A percentile compares a stretch with the other conserved stretches of the same genome.
These are phyloP conservation scores for Litchi chinensis DNA, from an alignment of 345 rosid genomes.

Conservation along the genomic window DNA sequence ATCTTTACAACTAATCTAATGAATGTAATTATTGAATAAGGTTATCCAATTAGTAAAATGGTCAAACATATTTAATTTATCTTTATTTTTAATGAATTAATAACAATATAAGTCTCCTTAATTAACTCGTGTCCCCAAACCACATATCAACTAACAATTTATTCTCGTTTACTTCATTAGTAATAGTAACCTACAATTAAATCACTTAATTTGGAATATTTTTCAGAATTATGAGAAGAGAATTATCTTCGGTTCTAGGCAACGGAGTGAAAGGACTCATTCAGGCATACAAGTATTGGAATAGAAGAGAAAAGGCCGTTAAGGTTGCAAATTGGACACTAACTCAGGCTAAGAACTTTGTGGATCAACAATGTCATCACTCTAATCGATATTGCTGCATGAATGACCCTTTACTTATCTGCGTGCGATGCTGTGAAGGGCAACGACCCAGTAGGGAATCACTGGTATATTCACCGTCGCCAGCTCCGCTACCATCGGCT, in stretches of 20 bases:
- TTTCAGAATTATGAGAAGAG: too few species aligned
- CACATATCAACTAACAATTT: too few species aligned
- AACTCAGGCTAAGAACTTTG: neutral
- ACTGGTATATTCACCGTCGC: neutral
- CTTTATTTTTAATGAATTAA: too few species aligned
- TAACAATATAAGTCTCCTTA: too few species aligned
- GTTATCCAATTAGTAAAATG: too few species aligned
- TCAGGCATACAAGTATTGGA: neutral
- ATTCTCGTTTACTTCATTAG: too few species aligned
- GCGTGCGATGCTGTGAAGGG: neutral
- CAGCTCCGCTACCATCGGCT: neutral
- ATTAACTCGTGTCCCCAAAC: neutral
- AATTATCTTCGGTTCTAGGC: neutral
- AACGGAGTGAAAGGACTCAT: neutral
- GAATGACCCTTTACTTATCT: neutral
- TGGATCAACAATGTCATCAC: slow-evolving; percentile 5
- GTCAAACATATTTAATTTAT: too few species aligned
- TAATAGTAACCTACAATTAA: too few species aligned
- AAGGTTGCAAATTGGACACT: neutral
- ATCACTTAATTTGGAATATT: neutral
- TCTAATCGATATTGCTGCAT: neutral
- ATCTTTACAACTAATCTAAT: too few species aligned
- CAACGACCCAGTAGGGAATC: neutral
- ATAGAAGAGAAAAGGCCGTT: neutral
- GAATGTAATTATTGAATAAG: too few species aligned